Conservation (phyloP, 495 filamentous ascomycete species). For the Hypoxylon crocopeplum region DNA sequence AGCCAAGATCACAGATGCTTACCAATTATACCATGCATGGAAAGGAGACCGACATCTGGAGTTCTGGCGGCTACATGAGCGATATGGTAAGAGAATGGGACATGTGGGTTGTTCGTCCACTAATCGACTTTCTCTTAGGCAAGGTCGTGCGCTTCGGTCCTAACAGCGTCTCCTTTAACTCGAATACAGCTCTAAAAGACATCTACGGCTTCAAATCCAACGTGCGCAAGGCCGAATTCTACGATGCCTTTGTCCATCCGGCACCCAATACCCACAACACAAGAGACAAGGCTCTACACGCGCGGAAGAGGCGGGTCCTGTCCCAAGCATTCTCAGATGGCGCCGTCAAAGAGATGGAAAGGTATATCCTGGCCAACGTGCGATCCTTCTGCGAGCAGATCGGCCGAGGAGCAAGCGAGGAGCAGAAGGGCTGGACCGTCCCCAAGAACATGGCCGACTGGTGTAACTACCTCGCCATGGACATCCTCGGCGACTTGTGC, state of each 20-base stretch:
- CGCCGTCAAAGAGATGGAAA: constrained; percentile 63
- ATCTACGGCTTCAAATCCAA: constrained; percentile 69
- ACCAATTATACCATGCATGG: constrained; percentile 64
- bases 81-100: constrained; percentile 54
- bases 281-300: constrained; percentile 65
- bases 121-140: constrained; percentile 39
- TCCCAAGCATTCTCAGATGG: constrained; percentile 67
- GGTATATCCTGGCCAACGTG: constrained; percentile 62
- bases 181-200: constrained; percentile 60
- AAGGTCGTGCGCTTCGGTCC: constrained; percentile 66
- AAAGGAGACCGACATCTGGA: constrained; percentile 66
- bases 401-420: constrained; percentile 45
- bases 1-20: constrained; percentile 62
- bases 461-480: constrained; percentile 72
- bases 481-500: constrained; percentile 73
- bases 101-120: background rate
- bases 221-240: constrained; percentile 69
- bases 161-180: constrained; percentile 66
- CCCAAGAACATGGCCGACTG: constrained; percentile 66
- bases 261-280: constrained; percentile 66
- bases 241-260: constrained; percentile 66
- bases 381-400: constrained; percentile 58
- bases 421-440: constrained; percentile 52
- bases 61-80: constrained; percentile 62
- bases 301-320: constrained; percentile 68